Conservation (phyloP, 2,329 filamentous ascomycete genomes). For the Thielaviopsis musarum region DNA sequence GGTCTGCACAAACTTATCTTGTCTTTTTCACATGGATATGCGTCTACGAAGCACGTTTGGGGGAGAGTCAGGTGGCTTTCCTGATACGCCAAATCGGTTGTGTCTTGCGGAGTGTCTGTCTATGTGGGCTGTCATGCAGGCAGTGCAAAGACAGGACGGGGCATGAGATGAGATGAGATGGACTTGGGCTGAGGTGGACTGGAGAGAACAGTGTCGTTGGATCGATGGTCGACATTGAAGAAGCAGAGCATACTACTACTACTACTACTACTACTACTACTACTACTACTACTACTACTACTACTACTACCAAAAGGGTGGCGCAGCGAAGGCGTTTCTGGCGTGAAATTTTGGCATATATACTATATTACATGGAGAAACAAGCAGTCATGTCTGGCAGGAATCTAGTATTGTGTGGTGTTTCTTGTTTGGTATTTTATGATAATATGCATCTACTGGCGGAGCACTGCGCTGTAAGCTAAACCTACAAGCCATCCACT, state of each 20-base stretch:
- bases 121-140: neutral
- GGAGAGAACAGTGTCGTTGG: neutral
- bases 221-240: neutral
- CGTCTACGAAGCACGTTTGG: neutral
- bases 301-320: neutral
- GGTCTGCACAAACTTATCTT: too few relatives aligned
- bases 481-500: too few relatives aligned
- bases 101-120: neutral
- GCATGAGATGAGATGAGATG: neutral
- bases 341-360: neutral
- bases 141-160: neutral
- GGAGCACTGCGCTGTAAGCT: too few relatives aligned
- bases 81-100: neutral
- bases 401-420: neutral
- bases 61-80: neutral
- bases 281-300: neutral
- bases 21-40: too few relatives aligned
- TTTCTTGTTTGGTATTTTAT: neutral
- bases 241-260: neutral
- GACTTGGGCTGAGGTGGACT: neutral
- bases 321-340: conserved; percentile 4
- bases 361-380: neutral
- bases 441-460: neutral
- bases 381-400: neutral
- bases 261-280: neutral